Conservation (phyloP, 768 basidiomycete genomes). For the Kwoniella bestiolae region DNA sequence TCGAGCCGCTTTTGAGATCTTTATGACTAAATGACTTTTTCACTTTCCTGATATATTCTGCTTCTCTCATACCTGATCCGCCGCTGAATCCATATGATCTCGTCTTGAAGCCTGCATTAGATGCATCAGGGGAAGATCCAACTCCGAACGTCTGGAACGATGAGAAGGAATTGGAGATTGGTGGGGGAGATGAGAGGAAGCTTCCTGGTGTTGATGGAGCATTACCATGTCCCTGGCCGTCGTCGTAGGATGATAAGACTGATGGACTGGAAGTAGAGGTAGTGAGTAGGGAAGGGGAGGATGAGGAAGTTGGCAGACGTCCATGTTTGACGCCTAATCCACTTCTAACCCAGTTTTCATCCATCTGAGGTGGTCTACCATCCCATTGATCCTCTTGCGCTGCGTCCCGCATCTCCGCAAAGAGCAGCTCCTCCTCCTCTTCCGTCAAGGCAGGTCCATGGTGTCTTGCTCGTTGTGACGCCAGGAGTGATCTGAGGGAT, state of each 20-base stretch:
- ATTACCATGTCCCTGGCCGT: background rate
- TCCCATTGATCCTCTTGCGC: slow-evolving; percentile 33
- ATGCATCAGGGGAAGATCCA: slow-evolving; percentile 1
- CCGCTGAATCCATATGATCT: slow-evolving; percentile 51
- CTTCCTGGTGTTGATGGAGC: slow-evolving; percentile 3
- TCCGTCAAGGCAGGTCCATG: slow-evolving; percentile 40
- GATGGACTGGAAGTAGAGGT: slow-evolving; percentile 27
- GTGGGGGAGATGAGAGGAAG: slow-evolving; percentile 31
- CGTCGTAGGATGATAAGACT: slow-evolving; percentile 6
- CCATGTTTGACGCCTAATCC: background rate
- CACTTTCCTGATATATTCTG: slow-evolving; percentile 41
- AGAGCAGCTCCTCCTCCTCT: slow-evolving; percentile 51
- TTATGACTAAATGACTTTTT: slow-evolving; percentile 38
- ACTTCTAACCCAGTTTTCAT: slow-evolving; percentile 9
- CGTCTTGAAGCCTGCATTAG: slow-evolving; percentile 16
- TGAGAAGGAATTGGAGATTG: slow-evolving; percentile 41
- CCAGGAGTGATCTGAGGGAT: slow-evolving; percentile 40
- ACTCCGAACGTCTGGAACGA: slow-evolving; percentile 43
- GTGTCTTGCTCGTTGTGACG: slow-evolving; percentile 39
- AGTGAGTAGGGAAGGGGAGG: slow-evolving; percentile 17
- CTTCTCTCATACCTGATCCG: slow-evolving; percentile 41
- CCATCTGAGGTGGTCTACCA: slow-evolving; percentile 29
- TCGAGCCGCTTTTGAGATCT: slow-evolving; percentile 29
- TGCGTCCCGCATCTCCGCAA: slow-evolving; percentile 41
- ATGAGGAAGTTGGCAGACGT: slow-evolving; percentile 4